Evolutionary conservation across 208 protist genomes (phyloP).

Genomic region (Leishmania tropica): DNA sequence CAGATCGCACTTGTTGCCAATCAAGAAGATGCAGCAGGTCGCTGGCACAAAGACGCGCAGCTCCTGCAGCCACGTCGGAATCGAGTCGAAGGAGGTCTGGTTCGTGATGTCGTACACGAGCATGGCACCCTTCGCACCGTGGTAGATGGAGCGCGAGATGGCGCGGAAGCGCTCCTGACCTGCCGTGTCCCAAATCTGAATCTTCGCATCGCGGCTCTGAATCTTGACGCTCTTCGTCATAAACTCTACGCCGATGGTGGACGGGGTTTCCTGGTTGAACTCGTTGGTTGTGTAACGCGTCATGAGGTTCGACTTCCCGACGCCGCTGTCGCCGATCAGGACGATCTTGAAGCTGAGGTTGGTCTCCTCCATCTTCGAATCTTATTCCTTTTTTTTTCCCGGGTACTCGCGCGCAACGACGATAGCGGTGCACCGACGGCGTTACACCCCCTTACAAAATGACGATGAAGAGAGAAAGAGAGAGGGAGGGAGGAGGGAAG

Average conservation of each 20-base stretch:
- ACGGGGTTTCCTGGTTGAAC: conserved; percentile 89
- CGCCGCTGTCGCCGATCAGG: conserved; percentile 91
- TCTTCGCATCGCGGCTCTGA: conserved; percentile 97
- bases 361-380: conserved; percentile 73
- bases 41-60: conserved; percentile 96
- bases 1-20: conserved; percentile 98
- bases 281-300: conserved; percentile 88
- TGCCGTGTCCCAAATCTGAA: conserved; percentile 99
- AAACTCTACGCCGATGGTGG: conserved; percentile 95
- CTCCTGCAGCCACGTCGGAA: conserved; percentile 98
- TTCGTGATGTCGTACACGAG: conserved; percentile 99
- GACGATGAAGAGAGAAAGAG: not conserved
- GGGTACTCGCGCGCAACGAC: not conserved
- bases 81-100: conserved; percentile 96
- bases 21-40: conserved; percentile 98
- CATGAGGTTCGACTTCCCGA: conserved; percentile 93
- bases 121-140: conserved; percentile 98
- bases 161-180: conserved; percentile 99
- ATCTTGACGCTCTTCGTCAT: conserved; percentile 92
- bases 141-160: conserved; percentile 97
- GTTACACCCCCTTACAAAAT: not conserved
- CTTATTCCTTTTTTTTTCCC: not conserved
- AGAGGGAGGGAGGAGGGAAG: not conserved
- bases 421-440: not conserved
- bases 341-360: conserved; percentile 96